A percentile compares a stretch with the other conserved stretches of the same genome.
phyloP scores from a whole-genome alignment of 2,329 filamentous ascomycete genomes.

The Colletotrichum coccodes region DNA sequence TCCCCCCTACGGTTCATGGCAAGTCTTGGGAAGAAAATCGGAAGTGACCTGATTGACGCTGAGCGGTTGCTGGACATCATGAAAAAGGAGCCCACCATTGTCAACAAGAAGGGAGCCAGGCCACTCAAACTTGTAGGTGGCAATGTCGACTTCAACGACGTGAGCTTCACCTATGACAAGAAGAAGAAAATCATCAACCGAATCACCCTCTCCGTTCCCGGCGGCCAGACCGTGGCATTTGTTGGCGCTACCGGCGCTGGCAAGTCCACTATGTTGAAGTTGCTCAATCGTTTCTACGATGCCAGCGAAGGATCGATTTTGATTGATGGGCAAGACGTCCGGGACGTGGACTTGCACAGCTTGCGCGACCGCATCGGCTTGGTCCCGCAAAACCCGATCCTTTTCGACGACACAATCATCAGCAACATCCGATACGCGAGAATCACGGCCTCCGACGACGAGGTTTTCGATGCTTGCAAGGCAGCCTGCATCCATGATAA shows the following conservation, averaged over 20 bases:
- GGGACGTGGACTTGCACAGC: slow-evolving; percentile 61
- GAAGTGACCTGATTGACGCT: slow-evolving; percentile 66
- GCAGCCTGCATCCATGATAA: slow-evolving; percentile 69
- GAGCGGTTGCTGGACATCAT: slow-evolving; percentile 68
- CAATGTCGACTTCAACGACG: slow-evolving; percentile 63
- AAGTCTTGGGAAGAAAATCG: slow-evolving; percentile 64
- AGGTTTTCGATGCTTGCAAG: slow-evolving; percentile 64
- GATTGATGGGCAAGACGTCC: slow-evolving; percentile 67
- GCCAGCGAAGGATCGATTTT: slow-evolving; percentile 61
- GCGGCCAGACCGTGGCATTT: slow-evolving; percentile 67
- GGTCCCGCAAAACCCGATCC: slow-evolving; percentile 64
- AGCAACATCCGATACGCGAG: slow-evolving; percentile 69
- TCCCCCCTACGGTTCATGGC: slow-evolving; percentile 78
- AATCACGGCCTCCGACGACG: slow-evolving; percentile 63
- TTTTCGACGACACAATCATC: slow-evolving; percentile 69
- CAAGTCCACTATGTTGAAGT: slow-evolving; percentile 67
- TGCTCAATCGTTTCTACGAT: slow-evolving; percentile 70
- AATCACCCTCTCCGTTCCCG: slow-evolving; percentile 60
- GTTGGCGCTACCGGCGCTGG: slow-evolving; percentile 70
- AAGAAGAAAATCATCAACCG: slow-evolving; percentile 67
- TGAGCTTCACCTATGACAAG: slow-evolving; percentile 69
- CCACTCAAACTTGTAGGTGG: slow-evolving; percentile 63
- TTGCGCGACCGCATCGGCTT: slow-evolving; percentile 65
- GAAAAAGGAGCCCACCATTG: slow-evolving; percentile 64
- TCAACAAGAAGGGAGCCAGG: slow-evolving; percentile 61